These are phyloP conservation scores for Coniochaeta sp. DNA, from an alignment of 2,329 filamentous ascomycete genomes.

Conservation along the genomic window DNA sequence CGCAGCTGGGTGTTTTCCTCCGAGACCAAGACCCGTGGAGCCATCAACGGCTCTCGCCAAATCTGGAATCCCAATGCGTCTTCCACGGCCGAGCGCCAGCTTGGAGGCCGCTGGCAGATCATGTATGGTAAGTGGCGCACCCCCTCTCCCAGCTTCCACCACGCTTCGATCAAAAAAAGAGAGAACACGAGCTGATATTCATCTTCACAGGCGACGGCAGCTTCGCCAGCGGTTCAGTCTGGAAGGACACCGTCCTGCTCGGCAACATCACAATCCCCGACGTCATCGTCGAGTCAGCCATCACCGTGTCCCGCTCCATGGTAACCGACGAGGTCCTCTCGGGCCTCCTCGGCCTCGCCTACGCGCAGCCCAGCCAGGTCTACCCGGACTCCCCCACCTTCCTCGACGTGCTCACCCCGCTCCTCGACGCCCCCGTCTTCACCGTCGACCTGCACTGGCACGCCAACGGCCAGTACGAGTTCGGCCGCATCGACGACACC, in stretches of 20 bases:
- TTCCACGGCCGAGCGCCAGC: constrained; percentile 29
- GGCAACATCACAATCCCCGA: constrained; percentile 35
- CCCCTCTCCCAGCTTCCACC: constrained; percentile 2
- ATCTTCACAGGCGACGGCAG: constrained; percentile 33
- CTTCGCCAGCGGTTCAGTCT: constrained; percentile 39
- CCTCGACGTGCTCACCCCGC: constrained; percentile 33
- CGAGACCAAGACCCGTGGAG: constrained; percentile 30
- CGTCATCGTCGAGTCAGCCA: constrained; percentile 43
- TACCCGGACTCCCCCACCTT: constrained; percentile 34
- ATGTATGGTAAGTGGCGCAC: constrained; percentile 29
- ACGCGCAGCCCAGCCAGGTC: constrained; percentile 36
- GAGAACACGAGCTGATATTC: background rate
- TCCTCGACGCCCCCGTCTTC: constrained; percentile 36
- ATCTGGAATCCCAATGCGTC: constrained; percentile 40
- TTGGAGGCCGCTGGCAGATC: constrained; percentile 41
- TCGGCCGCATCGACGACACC: constrained; percentile 38
- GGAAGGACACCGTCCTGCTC: constrained; percentile 41
- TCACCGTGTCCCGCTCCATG: constrained; percentile 26
- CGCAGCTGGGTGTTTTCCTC: constrained; percentile 47
- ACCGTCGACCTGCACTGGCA: constrained; percentile 42
- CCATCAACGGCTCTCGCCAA: constrained; percentile 35
- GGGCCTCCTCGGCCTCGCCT: constrained; percentile 46
- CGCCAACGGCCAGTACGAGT: constrained; percentile 41
- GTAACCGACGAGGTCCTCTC: constrained; percentile 37
- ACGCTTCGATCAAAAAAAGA: constrained; percentile 7